Percentiles rank a stretch among this genome's conserved stretches.
Conservation (phyloP, 2,329 filamentous ascomycete genomes). For the Talaromyces albobiverticillius region DNA sequence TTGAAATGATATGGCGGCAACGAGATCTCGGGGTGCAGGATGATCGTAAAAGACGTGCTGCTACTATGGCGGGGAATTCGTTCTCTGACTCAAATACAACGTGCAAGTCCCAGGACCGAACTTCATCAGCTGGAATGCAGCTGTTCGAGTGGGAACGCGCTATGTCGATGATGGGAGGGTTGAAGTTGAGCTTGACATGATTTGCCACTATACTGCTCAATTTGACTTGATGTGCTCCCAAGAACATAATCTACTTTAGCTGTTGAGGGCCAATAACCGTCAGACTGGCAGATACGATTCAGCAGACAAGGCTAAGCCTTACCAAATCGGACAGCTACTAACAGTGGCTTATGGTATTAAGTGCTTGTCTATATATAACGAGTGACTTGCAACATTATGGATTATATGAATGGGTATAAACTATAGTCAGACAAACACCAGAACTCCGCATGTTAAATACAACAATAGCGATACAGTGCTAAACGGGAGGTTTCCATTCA, state of each 20-base stretch:
- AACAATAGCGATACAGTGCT: neutral
- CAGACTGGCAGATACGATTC: no score
- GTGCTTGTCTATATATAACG: no score
- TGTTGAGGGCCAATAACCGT: no score
- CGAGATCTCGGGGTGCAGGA: slow-evolving; percentile 22
- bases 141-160: slow-evolving; percentile 26
- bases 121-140: neutral
- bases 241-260: no score
- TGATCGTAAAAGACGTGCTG: slow-evolving; percentile 17
- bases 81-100: neutral
- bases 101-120: neutral
- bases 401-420: neutral
- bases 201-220: neutral
- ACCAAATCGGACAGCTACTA: neutral
- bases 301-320: neutral
- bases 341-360: neutral
- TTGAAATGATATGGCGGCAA: slow-evolving; percentile 29
- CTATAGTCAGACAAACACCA: neutral
- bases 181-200: slow-evolving; percentile 26
- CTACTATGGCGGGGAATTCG: neutral
- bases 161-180: slow-evolving; percentile 23
- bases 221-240: no score
- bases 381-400: no score
- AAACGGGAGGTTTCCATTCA: neutral
- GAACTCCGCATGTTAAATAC: neutral